These are phyloP conservation scores for Colletotrichum acutatum DNA, from an alignment of 2,329 filamentous ascomycete genomes.

Conservation along the genomic window DNA sequence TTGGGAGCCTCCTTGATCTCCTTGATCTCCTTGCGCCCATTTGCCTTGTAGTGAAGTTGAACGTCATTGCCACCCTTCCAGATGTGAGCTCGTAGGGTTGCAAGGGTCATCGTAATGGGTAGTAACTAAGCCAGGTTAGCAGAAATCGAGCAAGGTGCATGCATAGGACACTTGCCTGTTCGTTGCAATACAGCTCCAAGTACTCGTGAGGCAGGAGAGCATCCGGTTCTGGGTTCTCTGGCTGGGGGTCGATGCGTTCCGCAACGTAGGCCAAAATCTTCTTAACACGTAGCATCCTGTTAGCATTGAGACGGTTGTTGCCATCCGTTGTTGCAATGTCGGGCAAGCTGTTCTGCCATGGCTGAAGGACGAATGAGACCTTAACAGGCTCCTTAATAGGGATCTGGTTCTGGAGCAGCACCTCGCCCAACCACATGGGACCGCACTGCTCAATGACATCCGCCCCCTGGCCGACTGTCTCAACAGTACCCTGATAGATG, in stretches of 20 bases:
- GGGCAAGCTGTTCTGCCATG: conserved; percentile 80
- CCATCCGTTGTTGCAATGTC: conserved; percentile 79
- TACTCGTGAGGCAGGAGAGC: conserved; percentile 88
- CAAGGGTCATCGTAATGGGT: conserved; percentile 88
- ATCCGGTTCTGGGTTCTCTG: conserved; percentile 67
- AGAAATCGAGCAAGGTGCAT: background rate
- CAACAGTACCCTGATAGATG: conserved; percentile 90
- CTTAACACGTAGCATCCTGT: conserved; percentile 93
- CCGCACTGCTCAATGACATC: conserved; percentile 87
- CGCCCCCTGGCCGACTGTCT: conserved; percentile 78
- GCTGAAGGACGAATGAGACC: conserved; percentile 92
- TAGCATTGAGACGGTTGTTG: conserved; percentile 93
- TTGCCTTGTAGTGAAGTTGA: conserved; percentile 88
- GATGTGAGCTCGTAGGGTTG: conserved; percentile 88
- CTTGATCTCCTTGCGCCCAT: conserved; percentile 85
- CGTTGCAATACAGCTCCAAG: conserved; percentile 93
- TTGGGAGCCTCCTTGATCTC: conserved; percentile 75
- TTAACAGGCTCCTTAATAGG: conserved; percentile 93
- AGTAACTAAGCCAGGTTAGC: conserved; percentile 62
- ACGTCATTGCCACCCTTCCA: conserved; percentile 98
- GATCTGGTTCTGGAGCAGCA: conserved; percentile 84
- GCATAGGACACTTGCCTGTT: conserved; percentile 71
- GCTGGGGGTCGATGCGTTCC: conserved; percentile 85
- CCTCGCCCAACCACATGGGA: conserved; percentile 92
- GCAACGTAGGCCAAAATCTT: conserved; percentile 95